Conservation (phyloP, 2,329 filamentous ascomycete genomes). For the Colletotrichum sp. region DNA sequence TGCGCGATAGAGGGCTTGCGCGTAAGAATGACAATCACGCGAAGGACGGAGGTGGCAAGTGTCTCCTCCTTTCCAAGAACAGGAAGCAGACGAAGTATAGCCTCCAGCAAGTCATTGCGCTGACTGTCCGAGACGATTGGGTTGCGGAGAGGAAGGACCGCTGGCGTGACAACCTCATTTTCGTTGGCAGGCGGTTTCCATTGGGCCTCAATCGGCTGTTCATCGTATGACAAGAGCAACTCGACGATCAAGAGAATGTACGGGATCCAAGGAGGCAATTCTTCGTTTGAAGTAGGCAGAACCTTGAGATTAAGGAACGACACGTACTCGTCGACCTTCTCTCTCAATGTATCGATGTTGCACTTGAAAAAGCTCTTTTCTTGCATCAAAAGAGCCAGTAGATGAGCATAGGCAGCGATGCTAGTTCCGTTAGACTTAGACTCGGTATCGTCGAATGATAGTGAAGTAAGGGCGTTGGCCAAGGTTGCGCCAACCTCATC, state of each 20-base stretch:
- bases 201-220: constrained; percentile 74
- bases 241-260: constrained; percentile 91
- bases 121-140: constrained; percentile 66
- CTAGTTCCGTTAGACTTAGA: constrained; percentile 66
- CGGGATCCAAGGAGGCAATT: constrained; percentile 90
- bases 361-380: constrained; percentile 81
- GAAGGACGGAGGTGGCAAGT: constrained; percentile 80
- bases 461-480: constrained; percentile 80
- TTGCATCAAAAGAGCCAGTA: constrained; percentile 86
- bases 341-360: constrained; percentile 75
- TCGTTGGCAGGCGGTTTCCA: constrained; percentile 67
- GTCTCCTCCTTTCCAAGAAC: constrained; percentile 86
- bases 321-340: constrained; percentile 77
- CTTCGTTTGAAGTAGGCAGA: constrained; percentile 50
- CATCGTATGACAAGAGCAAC: constrained; percentile 86
- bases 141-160: constrained; percentile 52
- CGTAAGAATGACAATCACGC: constrained; percentile 87
- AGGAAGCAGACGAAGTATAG: constrained; percentile 83
- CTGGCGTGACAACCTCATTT: constrained; percentile 52
- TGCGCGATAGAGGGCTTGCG: constrained; percentile 77
- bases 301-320: constrained; percentile 74
- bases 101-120: constrained; percentile 74
- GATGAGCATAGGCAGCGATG: constrained; percentile 88
- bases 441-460: constrained; percentile 64
- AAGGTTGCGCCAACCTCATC: constrained; percentile 83